Evolutionary conservation across 495 filamentous ascomycete genomes (phyloP).

Genomic region (Arthonia radiata): DNA sequence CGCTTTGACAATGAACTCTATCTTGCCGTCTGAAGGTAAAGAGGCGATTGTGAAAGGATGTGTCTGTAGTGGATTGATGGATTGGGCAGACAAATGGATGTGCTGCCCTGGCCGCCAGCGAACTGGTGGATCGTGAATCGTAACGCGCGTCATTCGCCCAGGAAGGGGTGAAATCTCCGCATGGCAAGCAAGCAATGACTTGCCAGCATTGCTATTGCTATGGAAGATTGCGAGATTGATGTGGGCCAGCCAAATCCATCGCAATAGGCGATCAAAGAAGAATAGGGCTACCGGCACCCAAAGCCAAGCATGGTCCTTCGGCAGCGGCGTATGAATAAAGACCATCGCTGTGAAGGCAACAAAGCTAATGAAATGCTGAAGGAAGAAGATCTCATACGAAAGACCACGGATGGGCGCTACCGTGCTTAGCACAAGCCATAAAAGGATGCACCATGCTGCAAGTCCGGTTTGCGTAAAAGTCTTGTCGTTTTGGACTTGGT

Average conservation of each 20-base stretch:
- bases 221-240: slow-evolving; percentile 40
- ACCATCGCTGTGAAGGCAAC: slow-evolving; percentile 41
- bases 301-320: slow-evolving; percentile 26
- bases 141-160: slow-evolving; percentile 39
- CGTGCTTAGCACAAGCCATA: slow-evolving; percentile 45
- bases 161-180: slow-evolving; percentile 38
- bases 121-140: slow-evolving; percentile 41
- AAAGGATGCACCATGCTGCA: slow-evolving; percentile 45
- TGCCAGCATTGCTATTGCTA: slow-evolving; percentile 12
- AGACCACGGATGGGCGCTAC: slow-evolving; percentile 40
- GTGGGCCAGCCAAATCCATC: slow-evolving; percentile 28
- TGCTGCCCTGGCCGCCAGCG: slow-evolving; percentile 59
- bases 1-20: slow-evolving; percentile 50
- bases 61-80: slow-evolving; percentile 39
- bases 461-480: slow-evolving; percentile 46
- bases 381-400: slow-evolving; percentile 58
- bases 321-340: slow-evolving; percentile 36
- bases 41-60: slow-evolving; percentile 68
- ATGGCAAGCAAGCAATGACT: slow-evolving; percentile 23
- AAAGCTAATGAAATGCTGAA: slow-evolving; percentile 51
- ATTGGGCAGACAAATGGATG: slow-evolving; percentile 48
- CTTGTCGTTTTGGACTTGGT: slow-evolving; percentile 34
- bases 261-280: slow-evolving; percentile 39
- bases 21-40: slow-evolving; percentile 24
- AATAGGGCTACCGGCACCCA: slow-evolving; percentile 53